Base-by-base conservation (phyloP, 2,329 filamentous ascomycete genomes). In the Penicillium freii region DNA sequence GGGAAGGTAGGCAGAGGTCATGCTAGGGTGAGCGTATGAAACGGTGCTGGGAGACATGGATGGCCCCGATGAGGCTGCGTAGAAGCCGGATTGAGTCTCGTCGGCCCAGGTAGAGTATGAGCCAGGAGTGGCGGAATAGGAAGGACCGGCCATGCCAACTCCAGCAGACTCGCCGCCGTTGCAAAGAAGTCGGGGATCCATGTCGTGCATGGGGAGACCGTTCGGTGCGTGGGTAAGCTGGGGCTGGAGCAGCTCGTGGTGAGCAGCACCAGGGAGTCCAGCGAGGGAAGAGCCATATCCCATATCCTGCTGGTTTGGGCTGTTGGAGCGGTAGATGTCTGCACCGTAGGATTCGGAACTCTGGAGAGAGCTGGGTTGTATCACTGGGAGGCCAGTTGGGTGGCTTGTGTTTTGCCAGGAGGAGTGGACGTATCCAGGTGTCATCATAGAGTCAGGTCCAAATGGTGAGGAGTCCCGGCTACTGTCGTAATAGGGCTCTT, bases 311-410 rank as follows among this genome's bases (percentile, higher is more conserved):
- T 69, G 56, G 8, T 61, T 65, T 46, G 67, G 68, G 62, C 65
- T 78, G 11, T n/a, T 34, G 5, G 55, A 29, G 21, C 56, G 77
- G 67, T 81, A 75, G 31, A 81, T 66, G 52, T 81, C 78, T 59
- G 80, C 75, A 11, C 75, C 68, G 36, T 73, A 72, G 3, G 71
- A 63, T 11, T 72, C 63, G 19, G 34, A 7, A 3, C 19, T n/a
- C 9, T 60, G 62, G 4, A 66, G 43, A n/a, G 71, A 62, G 48
- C 69, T 74, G 19, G 77, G 77, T 46, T 80, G 78, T 39, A 80
- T 67, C 4, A 73, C 72, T n/a, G 76, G 75, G 56, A 82, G 81
- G 66, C 83, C 84, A 33, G 78, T 79, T 40, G 82, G 81, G 63
- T 84, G 82, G 39, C 73, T 77, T 49, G 77, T 74, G 49, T 82